Percentiles rank a stretch among this genome's conserved stretches.
Evolutionary conservation across 352 stramenopile genomes (phyloP).

Genomic region (Phytophthora cajani): DNA sequence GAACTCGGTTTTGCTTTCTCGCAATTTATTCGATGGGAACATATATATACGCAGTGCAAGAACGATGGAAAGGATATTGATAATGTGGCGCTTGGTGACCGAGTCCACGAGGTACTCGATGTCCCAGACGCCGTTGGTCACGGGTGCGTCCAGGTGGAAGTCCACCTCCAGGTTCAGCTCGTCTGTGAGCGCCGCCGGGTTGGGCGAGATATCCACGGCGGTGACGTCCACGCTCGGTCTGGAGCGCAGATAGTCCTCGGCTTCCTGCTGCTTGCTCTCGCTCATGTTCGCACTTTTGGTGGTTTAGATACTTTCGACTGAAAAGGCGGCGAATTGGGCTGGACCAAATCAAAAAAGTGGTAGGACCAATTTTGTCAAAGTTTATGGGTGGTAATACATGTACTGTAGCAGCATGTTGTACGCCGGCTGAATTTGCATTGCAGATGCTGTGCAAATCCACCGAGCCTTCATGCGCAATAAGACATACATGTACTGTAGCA

Average conservation of each 20-base stretch:
- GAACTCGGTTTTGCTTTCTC: constrained; percentile 8
- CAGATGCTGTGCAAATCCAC: not conserved
- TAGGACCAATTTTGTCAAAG: constrained; percentile 46
- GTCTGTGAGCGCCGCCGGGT: constrained; percentile 74
- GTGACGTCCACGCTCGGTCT: constrained; percentile 69
- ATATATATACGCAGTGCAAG: constrained; percentile 6
- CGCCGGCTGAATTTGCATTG: not conserved
- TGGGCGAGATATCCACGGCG: constrained; percentile 84
- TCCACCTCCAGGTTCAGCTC: constrained; percentile 86
- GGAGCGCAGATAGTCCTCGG: constrained; percentile 54
- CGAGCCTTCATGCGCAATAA: not conserved
- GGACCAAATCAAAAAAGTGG: constrained; percentile 3
- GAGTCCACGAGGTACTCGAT: constrained; percentile 90
- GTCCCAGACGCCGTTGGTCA: constrained; percentile 75
- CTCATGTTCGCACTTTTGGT: constrained; percentile 57
- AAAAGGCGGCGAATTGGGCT: not conserved
- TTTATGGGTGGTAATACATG: not conserved
- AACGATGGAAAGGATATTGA: constrained; percentile 76
- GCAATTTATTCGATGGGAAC: not conserved
- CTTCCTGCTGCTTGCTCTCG: constrained; percentile 63
- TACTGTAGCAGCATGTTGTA: too few relatives aligned
- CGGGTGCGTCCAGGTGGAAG: constrained; percentile 71
- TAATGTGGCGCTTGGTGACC: constrained; percentile 85
- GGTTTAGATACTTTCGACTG: constrained; percentile 12
- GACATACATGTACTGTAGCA: too few relatives aligned